Evolutionary conservation across 1,284 basidiomycete genomes (phyloP).

Genomic region (Malassezia restricta): DNA sequence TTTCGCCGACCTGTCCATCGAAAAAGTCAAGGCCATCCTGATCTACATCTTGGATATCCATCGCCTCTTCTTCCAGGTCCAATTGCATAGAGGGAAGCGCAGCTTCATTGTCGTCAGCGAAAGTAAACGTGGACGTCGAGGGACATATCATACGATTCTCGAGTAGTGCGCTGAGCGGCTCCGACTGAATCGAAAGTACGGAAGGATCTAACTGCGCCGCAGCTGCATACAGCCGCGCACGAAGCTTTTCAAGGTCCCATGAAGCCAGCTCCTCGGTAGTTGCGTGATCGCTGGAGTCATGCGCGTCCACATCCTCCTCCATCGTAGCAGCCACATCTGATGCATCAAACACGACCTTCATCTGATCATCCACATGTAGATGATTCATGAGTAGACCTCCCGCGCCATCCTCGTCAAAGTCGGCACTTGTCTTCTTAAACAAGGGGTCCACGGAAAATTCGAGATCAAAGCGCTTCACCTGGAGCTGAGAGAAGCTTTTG

Average conservation of each 20-base stretch:
- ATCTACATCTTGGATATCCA: conserved; percentile 13
- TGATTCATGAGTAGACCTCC: conserved; percentile 54
- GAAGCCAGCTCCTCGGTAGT: background rate
- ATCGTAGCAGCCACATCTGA: conserved; percentile 57
- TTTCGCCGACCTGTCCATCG: conserved; percentile 29
- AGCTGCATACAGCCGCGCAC: conserved; percentile 22
- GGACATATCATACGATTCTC: conserved; percentile 30
- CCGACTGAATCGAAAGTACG: conserved; percentile 7
- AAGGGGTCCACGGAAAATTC: conserved; percentile 93
- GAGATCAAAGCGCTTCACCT: conserved; percentile 59
- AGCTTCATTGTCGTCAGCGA: conserved; percentile 31
- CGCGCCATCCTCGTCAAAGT: conserved; percentile 96
- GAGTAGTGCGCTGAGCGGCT: conserved; percentile 18
- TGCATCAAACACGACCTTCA: conserved; percentile 90
- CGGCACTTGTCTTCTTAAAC: conserved; percentile 93
- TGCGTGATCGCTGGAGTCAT: background rate
- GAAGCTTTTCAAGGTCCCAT: conserved; percentile 28
- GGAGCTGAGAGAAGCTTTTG: conserved; percentile 55
- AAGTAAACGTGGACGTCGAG: conserved; percentile 30
- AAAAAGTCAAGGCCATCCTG: conserved; percentile 48
- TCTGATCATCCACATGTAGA: conserved; percentile 62
- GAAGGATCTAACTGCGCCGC: conserved; percentile 14
- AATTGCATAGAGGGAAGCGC: conserved; percentile 10
- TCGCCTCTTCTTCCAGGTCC: conserved; percentile 12
- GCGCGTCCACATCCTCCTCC: conserved; percentile 2